Evolutionary conservation across 768 basidiomycete species (phyloP).

Genomic region (Mycena latifolia): DNA sequence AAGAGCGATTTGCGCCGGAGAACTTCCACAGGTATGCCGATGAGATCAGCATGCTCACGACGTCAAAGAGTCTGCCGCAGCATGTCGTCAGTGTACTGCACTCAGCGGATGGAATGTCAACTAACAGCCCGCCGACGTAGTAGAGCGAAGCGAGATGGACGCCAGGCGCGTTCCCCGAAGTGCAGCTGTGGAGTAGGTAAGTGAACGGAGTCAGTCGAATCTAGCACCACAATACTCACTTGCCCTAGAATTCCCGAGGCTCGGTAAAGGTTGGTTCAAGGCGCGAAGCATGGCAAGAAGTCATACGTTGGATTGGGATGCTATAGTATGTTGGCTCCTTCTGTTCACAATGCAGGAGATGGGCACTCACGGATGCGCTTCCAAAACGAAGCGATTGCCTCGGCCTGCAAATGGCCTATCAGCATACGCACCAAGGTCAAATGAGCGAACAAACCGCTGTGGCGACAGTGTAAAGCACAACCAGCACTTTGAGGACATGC

Average conservation of each 20-base stretch:
- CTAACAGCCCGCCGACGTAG: slow-evolving; percentile 17
- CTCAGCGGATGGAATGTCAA: too few species aligned
- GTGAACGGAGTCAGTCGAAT: too few species aligned
- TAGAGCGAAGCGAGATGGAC: slow-evolving; percentile 8
- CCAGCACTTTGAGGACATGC: slow-evolving; percentile 1
- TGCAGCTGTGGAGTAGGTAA: slow-evolving; percentile 13
- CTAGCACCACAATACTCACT: too few species aligned
- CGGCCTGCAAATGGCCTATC: too few species aligned
- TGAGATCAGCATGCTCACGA: slow-evolving; percentile 12
- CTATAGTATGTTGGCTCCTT: too few species aligned
- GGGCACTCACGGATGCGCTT: slow-evolving; percentile 26
- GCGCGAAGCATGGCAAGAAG: too few species aligned
- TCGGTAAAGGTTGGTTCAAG: too few species aligned
- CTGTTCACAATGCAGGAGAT: too few species aligned
- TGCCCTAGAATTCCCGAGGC: too few species aligned
- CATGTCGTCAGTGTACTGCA: too few species aligned
- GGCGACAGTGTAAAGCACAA: slow-evolving; percentile 6
- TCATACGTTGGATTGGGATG: too few species aligned
- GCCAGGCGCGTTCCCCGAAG: slow-evolving; percentile 2
- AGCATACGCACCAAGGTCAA: too few species aligned
- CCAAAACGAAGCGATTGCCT: slow-evolving; percentile 15
- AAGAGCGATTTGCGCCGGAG: slow-evolving; percentile 13
- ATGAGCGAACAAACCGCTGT: slow-evolving; percentile 5
- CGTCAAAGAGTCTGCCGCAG: slow-evolving; percentile 20
- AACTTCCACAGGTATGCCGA: slow-evolving; percentile 25